Percentiles rank a stretch among this genome's conserved stretches.
phyloP scores from a whole-genome alignment of 1,284 basidiomycete species.

The Vanrija sp. region DNA sequence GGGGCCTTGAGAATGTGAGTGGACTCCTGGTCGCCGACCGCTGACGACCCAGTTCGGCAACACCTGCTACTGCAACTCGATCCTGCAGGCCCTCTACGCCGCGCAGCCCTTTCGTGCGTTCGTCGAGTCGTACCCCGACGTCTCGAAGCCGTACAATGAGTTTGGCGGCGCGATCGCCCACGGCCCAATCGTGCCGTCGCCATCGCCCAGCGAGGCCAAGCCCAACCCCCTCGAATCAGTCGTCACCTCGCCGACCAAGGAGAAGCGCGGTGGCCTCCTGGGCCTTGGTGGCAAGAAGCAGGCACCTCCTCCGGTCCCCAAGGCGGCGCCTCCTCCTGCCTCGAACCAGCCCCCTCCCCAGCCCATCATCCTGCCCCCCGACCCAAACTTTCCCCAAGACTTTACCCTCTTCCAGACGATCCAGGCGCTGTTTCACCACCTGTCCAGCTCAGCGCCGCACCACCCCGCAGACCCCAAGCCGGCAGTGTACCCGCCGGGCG shows the following conservation, averaged over 20 bases:
- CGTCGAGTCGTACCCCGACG: constrained; percentile 57
- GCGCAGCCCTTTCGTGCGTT: constrained; percentile 76
- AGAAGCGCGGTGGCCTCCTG: constrained; percentile 23
- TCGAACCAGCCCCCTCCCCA: constrained; percentile 8
- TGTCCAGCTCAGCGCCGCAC: constrained; percentile 51
- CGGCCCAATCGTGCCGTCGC: constrained; percentile 7
- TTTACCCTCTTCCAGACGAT: constrained; percentile 82
- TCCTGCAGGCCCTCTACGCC: constrained; percentile 91
- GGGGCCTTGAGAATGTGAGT: constrained; percentile 89
- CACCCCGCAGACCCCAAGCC: constrained; percentile 40
- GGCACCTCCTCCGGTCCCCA: too few species aligned
- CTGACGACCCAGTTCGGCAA: constrained; percentile 63
- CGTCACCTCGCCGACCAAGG: constrained; percentile 11
- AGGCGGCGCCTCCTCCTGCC: too few species aligned
- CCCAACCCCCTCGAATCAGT: constrained; percentile 24
- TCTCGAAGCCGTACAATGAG: constrained; percentile 37
- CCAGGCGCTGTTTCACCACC: constrained; percentile 80
- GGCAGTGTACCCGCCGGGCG: neutral
- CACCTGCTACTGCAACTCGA: constrained; percentile 94
- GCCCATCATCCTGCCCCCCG: constrained; percentile 27
- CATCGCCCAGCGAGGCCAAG: constrained; percentile 9
- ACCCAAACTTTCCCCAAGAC: constrained; percentile 58
- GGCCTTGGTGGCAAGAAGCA: constrained; percentile 11
- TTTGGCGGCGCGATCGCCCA: constrained; percentile 25
- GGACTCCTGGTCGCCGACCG: neutral